phyloP scores from a whole-genome alignment of 495 filamentous ascomycete species.

The Neurospora sp. region DNA sequence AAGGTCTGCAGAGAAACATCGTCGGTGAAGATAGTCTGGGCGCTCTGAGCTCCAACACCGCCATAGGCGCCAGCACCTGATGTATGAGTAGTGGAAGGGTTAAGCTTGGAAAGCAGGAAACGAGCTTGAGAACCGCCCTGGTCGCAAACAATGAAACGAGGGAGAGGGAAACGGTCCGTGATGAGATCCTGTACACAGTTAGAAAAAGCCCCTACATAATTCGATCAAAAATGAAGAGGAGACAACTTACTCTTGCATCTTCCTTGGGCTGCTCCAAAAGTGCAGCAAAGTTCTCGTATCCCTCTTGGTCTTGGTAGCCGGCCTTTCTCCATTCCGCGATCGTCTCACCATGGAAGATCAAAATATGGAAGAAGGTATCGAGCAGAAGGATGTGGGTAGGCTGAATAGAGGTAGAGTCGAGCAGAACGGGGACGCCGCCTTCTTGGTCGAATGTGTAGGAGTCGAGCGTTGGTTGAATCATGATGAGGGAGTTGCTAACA shows the following conservation, averaged over 20 bases:
- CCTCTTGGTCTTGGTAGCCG: slow-evolving; percentile 96
- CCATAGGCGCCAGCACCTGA: slow-evolving; percentile 71
- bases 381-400: slow-evolving; percentile 88
- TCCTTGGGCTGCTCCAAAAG: slow-evolving; percentile 94
- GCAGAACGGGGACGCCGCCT: slow-evolving; percentile 76
- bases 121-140: slow-evolving; percentile 96
- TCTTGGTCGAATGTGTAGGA: slow-evolving; percentile 96
- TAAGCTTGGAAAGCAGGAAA: slow-evolving; percentile 95
- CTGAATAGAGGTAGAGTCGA: slow-evolving; percentile 95
- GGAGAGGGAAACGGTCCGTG: slow-evolving; percentile 91
- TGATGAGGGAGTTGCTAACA: slow-evolving; percentile 90
- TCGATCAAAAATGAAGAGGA: neutral
- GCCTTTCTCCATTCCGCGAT: slow-evolving; percentile 98
- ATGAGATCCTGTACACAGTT: slow-evolving; percentile 70
- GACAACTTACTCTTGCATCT: slow-evolving; percentile 70
- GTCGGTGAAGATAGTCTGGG: slow-evolving; percentile 98
- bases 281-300: slow-evolving; percentile 89
- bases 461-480: slow-evolving; percentile 98
- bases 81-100: slow-evolving; percentile 97
- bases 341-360: slow-evolving; percentile 98
- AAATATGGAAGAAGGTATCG: slow-evolving; percentile 98
- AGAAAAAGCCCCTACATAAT: neutral
- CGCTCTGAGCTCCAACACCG: slow-evolving; percentile 71
- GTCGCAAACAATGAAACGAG: slow-evolving; percentile 98
- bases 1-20: slow-evolving; percentile 98